Base-by-base conservation (phyloP, 306 rosid genomes). In the Sesbania bispinosa region DNA sequence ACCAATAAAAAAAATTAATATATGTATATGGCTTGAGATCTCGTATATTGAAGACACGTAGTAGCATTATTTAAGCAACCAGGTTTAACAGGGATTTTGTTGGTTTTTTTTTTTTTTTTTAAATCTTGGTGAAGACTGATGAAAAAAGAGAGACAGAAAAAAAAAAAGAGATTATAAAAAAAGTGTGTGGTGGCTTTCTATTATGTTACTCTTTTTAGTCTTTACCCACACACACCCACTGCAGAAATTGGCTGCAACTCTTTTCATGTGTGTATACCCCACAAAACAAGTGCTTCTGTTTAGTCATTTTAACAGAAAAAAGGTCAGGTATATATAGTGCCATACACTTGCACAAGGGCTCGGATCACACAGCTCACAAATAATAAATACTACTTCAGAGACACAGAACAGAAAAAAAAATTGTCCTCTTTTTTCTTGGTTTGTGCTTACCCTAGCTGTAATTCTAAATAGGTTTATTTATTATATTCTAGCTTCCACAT, bases 231-330 rank as follows among this genome's bases (percentile, higher is more conserved):
- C 8, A 10, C 45, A 39, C 29, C 42, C 41, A 51, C 71, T 74
- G 69, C 69, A 20, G 41, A 73, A 47, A 36, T 74, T 74, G 63
- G 78, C 45, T 62, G 79, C 79, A 74, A 64, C 79, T 52, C 69
- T 42, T 53, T 52, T 63, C 66, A 52, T 39, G 47, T 0, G 7
- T 18, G 47, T 52, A 46, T 74, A 47, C 65, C 79, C 35, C 79
- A 74, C 57, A 33, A 23, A n/a, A 59, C 47, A 26, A 38, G 72
- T 62, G 65, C 57, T 63, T 38, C 46, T 63, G 72, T 74, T 74
- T 74, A 52, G 79, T 63, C 72, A 51, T 50, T 62, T 51, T 74
- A 24, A 48, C 53, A 62, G 26, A 61, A 50, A 15, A 35, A 35
- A 21, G 43, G 69, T 60, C 61, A 32, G 69, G 68, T 20, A 60